Evolutionary conservation across 1,139 yeast species (phyloP).

Genomic region (Protomyces inouyei): DNA sequence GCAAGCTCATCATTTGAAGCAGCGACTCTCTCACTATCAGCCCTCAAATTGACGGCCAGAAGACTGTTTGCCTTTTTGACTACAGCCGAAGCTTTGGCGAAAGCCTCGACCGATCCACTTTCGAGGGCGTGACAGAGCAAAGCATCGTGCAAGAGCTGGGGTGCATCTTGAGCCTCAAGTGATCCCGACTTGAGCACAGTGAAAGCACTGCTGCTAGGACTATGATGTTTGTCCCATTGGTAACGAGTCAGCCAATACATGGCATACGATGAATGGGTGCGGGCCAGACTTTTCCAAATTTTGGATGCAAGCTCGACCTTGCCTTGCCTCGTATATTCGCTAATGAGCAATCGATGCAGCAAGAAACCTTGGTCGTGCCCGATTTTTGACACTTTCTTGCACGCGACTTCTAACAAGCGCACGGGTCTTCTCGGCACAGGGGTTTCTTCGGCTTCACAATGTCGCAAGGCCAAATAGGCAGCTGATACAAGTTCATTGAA

Average conservation of each 20-base stretch:
- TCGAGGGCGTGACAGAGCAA: slow-evolving; percentile 45
- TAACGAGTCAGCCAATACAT: slow-evolving; percentile 51
- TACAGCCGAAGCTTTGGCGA: slow-evolving; percentile 35
- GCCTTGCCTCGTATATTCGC: slow-evolving; percentile 25
- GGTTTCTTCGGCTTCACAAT: neutral
- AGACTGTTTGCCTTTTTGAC: neutral
- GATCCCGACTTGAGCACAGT: slow-evolving; percentile 40
- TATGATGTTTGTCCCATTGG: slow-evolving; percentile 43
- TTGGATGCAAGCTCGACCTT: slow-evolving; percentile 36
- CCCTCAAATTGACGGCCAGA: no score
- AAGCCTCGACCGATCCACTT: slow-evolving; percentile 39
- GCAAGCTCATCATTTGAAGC: no score
- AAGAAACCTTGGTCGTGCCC: slow-evolving; percentile 2
- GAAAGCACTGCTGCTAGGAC: slow-evolving; percentile 32
- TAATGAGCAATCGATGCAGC: slow-evolving; percentile 11
- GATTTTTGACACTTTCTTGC: neutral
- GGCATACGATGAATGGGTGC: slow-evolving; percentile 40
- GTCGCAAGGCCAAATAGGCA: neutral
- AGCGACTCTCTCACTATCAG: no score
- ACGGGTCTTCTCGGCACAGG: neutral
- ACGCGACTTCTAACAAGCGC: neutral
- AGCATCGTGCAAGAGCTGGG: slow-evolving; percentile 50
- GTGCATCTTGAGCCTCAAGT: slow-evolving; percentile 46
- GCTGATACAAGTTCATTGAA: neutral
- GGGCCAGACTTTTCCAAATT: slow-evolving; percentile 39